phyloP scores from a whole-genome alignment of 2,329 filamentous ascomycete species.

The Colletotrichum agaves region DNA sequence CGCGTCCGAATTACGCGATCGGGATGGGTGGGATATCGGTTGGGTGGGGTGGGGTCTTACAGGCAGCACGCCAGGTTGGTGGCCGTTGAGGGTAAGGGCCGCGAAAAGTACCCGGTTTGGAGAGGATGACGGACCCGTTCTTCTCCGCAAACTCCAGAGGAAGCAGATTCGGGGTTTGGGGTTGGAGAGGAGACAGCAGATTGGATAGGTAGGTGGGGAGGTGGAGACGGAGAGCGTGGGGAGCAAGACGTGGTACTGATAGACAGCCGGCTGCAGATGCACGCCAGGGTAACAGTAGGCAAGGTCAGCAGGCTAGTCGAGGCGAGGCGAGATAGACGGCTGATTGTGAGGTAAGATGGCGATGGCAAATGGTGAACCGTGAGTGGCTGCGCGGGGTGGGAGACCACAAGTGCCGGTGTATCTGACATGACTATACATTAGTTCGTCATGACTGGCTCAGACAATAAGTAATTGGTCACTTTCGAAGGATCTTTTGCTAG shows the following conservation, averaged over 20 bases:
- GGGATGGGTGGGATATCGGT: too few relatives aligned
- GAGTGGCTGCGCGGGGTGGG: constrained; percentile 5
- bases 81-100: neutral
- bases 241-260: constrained; percentile 6
- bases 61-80: neutral
- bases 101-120: constrained; percentile 31
- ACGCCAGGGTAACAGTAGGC: neutral
- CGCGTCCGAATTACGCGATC: too few relatives aligned
- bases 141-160: constrained; percentile 29
- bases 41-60: too few relatives aligned
- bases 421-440: constrained; percentile 10
- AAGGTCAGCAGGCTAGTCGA: constrained; percentile 19
- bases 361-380: neutral
- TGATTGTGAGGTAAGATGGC: neutral
- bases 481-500: neutral
- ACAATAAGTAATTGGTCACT: neutral
- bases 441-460: neutral
- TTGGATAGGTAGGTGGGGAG: constrained; percentile 25
- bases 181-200: constrained; percentile 7
- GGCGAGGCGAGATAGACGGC: constrained; percentile 5
- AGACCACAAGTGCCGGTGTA: constrained; percentile 24
- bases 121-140: constrained; percentile 19
- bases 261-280: constrained; percentile 5
- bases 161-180: constrained; percentile 27
- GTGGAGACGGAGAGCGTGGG: neutral